Evolutionary conservation across 2,329 filamentous ascomycete genomes (phyloP), one percentile per base, ranked within the genome.

Genomic region (Cercospora brassicicola): DNA sequence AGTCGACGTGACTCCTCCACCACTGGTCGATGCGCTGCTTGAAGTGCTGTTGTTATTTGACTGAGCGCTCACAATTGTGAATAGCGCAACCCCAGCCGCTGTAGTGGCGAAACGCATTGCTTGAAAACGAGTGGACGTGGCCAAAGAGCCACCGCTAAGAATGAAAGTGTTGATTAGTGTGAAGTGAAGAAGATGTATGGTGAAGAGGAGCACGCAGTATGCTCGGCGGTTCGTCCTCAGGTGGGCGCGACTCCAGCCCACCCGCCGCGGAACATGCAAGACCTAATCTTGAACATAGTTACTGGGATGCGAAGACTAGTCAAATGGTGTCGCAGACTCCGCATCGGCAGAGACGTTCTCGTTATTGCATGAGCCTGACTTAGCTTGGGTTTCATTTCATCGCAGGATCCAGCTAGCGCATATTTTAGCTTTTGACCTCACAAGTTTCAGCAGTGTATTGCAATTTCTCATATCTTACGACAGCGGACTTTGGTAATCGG

Each of bases 81-180:
- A 13, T 28, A 69, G 48, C 26, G 36, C 30, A 4, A 42, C 45
- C 9, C 48, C 51, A 30, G 62, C 51, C 10, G 23, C 30, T 18
- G 11, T 15, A 20, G 55, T 20, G 2, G 20, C 26, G 5, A 28
- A 28, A 33, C 26, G 13, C 62, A 64, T 64, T n/a, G 30, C 20
- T 63, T 51, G 28, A 59, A 60, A 71, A 70, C 62, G 68, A 72
- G 64, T 67, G 70, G 66, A 72, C 70, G 70, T 70, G 62, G 66
- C 63, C 64, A 56, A 63, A 63, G 51, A 36, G 57, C 68, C 66
- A 68, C 68, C 36, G 59, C 15, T 20, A 20, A 42, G 26, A 53
- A 26, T 20, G 11, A 20, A 56, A 5, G 26, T 10, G 62, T 11
- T 53, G 28, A 18, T n/a, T 55, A 45, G 23, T 62, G 39, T 33